Evolutionary conservation across 129 eudicot species (phyloP).

Genomic region (Flaveria sonorensis): DNA sequence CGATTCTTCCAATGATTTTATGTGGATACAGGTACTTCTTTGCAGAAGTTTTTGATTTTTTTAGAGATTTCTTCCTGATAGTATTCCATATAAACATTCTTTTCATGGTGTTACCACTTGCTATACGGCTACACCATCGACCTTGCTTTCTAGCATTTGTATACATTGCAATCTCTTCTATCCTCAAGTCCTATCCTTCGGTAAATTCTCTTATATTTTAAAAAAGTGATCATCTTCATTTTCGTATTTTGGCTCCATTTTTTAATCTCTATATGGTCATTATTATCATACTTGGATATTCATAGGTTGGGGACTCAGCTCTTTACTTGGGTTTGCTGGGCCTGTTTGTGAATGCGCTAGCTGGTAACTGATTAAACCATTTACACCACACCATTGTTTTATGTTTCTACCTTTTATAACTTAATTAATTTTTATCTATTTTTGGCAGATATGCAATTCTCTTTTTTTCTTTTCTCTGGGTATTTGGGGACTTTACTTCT

Average conservation of each 20-base stretch:
- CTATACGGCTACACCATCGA: slow-evolving; percentile 82
- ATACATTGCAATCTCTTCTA: slow-evolving; percentile 78
- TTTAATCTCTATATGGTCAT: not conserved
- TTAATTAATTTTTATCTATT: slow-evolving; percentile 13
- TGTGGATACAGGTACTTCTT: slow-evolving; percentile 88
- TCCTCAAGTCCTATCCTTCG: slow-evolving; percentile 95
- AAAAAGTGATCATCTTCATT: not conserved
- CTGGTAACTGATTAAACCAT: slow-evolving; percentile 46
- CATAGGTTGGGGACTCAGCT: slow-evolving; percentile 90
- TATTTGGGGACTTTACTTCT: slow-evolving; percentile 86
- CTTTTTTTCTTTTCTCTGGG: slow-evolving; percentile 89
- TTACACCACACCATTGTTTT: not conserved
- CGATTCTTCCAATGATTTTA: slow-evolving; percentile 9
- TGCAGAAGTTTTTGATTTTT: slow-evolving; percentile 96
- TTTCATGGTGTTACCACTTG: slow-evolving; percentile 90
- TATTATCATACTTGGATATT: slow-evolving; percentile 1
- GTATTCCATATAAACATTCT: slow-evolving; percentile 87
- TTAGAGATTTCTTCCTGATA: slow-evolving; percentile 83
- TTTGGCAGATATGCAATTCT: slow-evolving; percentile 84
- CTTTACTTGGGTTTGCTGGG: slow-evolving; percentile 76
- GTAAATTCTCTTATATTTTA: slow-evolving; percentile 40
- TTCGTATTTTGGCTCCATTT: not conserved
- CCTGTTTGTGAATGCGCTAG: slow-evolving; percentile 82
- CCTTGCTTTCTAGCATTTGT: slow-evolving; percentile 91
- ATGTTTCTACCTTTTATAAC: not conserved